Evolutionary conservation across 148 eudicot species (phyloP), one percentile per base, ranked within the genome.

Genomic region (Nepenthes gracilis): DNA sequence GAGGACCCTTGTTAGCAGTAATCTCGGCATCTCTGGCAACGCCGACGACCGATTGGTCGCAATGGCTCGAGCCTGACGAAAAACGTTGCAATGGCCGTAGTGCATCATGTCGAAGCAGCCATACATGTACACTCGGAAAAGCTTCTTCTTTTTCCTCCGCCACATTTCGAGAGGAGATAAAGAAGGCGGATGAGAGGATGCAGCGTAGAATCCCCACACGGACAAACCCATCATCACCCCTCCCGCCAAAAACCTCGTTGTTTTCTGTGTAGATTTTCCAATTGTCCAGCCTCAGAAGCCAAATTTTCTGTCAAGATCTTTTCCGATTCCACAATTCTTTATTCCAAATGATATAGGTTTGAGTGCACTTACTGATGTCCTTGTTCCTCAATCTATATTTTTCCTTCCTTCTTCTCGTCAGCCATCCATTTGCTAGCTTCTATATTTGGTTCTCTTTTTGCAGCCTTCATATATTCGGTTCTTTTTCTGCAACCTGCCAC

Each of bases 61-160:
- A 33, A 93, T 83, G 40, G 95, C 96, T 15, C 96, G 84, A 14
- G 98, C 98, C 75, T 93, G 98, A 1, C 98, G 82, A 35, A 93
- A 91, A 49, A 96, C 98, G 70, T 93, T 93, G 70, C 98, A 93
- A 68, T 93, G 98, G 7, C 98, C 98, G 57, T 93, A 93, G 68
- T 93, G 98, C 98, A 93, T 93, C 98, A 93, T 88, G 61, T 93
- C 98, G 58, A 93, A 88, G 65, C 98, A 93, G 0, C 98, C 98
- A 62, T 93, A 96, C 98, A 93, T 93, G 59, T 93, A 93, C 3
- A 93, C 96, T 35, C 98, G 72, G 47, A 86, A 59, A 2, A 91
- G 96, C 63, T 75, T 77, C 57, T 81, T 88, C 73, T 70, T 90
- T 66, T 52, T 76, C 59, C 45, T 74, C 23, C 70, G 62, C 70